Evolutionary conservation across 2,329 filamentous ascomycete species (phyloP), one percentile per base, ranked within the genome.

Genomic region (Botrytis medusae): DNA sequence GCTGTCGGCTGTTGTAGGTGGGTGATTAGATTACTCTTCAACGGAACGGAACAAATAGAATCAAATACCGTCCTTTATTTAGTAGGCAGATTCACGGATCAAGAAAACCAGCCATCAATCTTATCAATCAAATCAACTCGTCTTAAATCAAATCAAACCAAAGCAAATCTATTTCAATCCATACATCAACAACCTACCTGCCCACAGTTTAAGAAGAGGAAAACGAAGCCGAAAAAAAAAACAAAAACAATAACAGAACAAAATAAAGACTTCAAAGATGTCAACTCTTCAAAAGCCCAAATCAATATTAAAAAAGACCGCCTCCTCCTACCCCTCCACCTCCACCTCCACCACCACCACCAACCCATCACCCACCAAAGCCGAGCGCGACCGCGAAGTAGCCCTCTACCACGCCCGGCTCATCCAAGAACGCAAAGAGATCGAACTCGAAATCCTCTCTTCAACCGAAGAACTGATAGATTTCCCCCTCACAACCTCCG

Each of bases 391-490:
- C 72, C 85, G 84, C 74, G 87, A 91, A 74, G 87, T 93, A 72
- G 95, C 94, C 68, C 84, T 96, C 74, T 89, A 94, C 79, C 94
- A 98, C 84, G 95, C 95, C 60, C 88, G 88, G 77, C 89, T 93
- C 72, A 90, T 98, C 69, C 92, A 97, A 82, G 87, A 93, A 77
- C 93, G 92, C 79, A 97, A 95, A 82, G 89, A 92, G 67, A 87
- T 93, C 76, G 92, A 97, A 83, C 84, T 88, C 57, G 84, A 90
- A 75, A 95, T 98, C 76, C 86, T 97, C 78, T 84, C 88, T 22
- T 90, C 97, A 7, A 89, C 93, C 76, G 90, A 87, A 69, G 85
- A 87, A 29, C 88, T 89, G 0, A 80, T 82, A 40, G 79, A 80
- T 69, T 79, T 77, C 71, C 79, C 79, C 14, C 75, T 76, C 70